Evolutionary conservation across 2,329 filamentous ascomycete genomes (phyloP).

Genomic region (Cryphonectria naterciae): DNA sequence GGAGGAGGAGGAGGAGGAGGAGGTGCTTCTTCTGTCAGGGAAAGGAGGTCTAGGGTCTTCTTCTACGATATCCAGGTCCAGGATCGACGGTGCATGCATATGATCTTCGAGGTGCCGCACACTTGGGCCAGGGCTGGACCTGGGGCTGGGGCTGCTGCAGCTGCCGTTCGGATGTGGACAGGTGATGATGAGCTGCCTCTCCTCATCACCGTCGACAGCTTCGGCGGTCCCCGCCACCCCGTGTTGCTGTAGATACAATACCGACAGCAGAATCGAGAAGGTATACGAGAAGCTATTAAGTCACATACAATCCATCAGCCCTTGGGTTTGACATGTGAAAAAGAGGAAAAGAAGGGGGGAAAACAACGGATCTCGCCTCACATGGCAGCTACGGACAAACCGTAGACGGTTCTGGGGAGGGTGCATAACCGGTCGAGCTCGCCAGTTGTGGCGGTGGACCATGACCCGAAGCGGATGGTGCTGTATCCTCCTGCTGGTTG

Average conservation of each 20-base stretch:
- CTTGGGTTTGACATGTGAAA: not conserved
- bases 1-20: too few species aligned
- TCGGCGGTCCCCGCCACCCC: not conserved
- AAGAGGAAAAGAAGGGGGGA: not conserved
- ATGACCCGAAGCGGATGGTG: slow-evolving; percentile 26
- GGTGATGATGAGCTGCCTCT: slow-evolving; percentile 4
- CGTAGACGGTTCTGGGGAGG: slow-evolving; percentile 30
- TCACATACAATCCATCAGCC: not conserved
- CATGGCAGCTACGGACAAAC: slow-evolving; percentile 30
- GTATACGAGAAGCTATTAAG: slow-evolving; percentile 29
- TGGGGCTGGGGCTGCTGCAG: not conserved
- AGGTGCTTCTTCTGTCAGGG: not conserved
- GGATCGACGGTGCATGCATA: slow-evolving; percentile 14
- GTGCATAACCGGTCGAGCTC: slow-evolving; percentile 30
- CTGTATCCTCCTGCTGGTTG: slow-evolving; percentile 24
- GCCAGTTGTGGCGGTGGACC: slow-evolving; percentile 18
- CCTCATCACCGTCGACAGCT: slow-evolving; percentile 11
- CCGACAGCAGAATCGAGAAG: slow-evolving; percentile 28
- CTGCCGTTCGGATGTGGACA: not conserved
- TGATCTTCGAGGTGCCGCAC: not conserved
- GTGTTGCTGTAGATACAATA: slow-evolving; percentile 24
- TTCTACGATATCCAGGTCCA: slow-evolving; percentile 5
- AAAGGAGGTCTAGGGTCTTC: slow-evolving; percentile 9
- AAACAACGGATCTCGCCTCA: slow-evolving; percentile 20
- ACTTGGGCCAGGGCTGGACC: not conserved